Base-by-base conservation (phyloP, 2,329 filamentous ascomycete genomes). In the Paradendryphiella salina region DNA sequence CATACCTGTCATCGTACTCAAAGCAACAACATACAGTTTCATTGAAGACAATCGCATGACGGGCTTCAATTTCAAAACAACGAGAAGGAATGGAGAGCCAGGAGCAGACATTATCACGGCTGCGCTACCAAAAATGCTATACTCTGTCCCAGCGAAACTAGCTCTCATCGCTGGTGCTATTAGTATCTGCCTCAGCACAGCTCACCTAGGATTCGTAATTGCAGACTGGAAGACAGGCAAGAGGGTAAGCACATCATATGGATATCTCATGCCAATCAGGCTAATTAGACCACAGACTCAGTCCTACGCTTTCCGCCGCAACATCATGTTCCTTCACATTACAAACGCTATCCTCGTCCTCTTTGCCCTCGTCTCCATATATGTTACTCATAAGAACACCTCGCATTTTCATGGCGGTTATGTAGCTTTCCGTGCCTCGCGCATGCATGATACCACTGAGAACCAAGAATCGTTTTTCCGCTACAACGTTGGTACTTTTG, bases 401-500 rank as follows among this genome's bases (percentile, higher is more conserved):
- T 69, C 68, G 5, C 60, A 63, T 39, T 71, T 71, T 50, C 45
- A 53, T 32, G 48, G 58, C 4, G 48, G 58, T 38, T 66, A 71
- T 45, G 58, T 69, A 35, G 63, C 57, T n/a, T 50, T 56, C 42
- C 60, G 60, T 21, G 58, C 61, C 8, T 56, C 63, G 2, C 54
- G 52, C 10, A 53, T 55, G 15, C 52, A 60, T 13, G 54, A 58
- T 28, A 41, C 63, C 29, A 11, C 41, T 4, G 32, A 46, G 15
- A 28, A 21, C 33, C 49, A 54, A 5, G 46, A 48, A 2, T 17
- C 45, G 11, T 57, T 57, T 47, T 62, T 57, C 44, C 63, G 66
- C 20, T 73, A 73, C 54, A 63, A 67, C 52, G 53, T 59, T 26
- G 70, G 70, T 36, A 67, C 54, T 18, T 73, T 73, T 41, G 70